Conservation (phyloP, 2,329 filamentous ascomycete genomes). For the Colletotrichum aenigma region DNA sequence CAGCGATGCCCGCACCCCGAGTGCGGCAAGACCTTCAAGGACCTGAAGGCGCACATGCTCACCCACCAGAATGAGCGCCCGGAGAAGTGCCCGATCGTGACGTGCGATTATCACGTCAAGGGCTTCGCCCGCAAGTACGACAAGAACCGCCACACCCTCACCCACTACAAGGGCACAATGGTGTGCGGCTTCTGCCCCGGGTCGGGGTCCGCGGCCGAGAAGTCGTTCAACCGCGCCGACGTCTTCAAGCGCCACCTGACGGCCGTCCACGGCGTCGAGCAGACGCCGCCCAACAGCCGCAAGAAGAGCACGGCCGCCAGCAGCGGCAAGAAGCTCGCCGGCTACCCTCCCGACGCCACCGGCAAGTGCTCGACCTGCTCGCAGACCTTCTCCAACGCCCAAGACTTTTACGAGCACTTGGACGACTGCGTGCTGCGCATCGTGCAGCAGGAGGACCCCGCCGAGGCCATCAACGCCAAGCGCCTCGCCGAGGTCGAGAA, state of each 20-base stretch:
- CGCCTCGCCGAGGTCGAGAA: conserved; percentile 70
- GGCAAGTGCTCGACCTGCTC: conserved; percentile 97
- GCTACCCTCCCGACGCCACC: conserved; percentile 78
- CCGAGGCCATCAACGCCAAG: conserved; percentile 71
- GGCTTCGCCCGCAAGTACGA: conserved; percentile 96
- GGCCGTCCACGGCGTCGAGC: conserved; percentile 89
- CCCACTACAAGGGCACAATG: conserved; percentile 97
- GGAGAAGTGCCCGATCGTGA: conserved; percentile 92
- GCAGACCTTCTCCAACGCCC: conserved; percentile 86
- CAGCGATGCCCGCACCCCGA: conserved; percentile 81
- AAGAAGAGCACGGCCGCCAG: conserved; percentile 63
- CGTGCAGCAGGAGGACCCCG: conserved; percentile 73
- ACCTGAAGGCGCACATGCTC: conserved; percentile 91
- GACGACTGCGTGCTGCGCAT: conserved; percentile 77
- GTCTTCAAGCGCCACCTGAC: conserved; percentile 96
- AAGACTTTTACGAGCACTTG: conserved; percentile 98
- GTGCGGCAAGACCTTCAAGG: conserved; percentile 87
- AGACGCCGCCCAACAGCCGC: conserved; percentile 88
- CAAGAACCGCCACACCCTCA: conserved; percentile 92
- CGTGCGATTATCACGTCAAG: conserved; percentile 90
- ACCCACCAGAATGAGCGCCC: conserved; percentile 91
- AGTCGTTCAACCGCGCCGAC: conserved; percentile 94
- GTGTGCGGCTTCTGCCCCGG: conserved; percentile 94
- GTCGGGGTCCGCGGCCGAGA: conserved; percentile 86
- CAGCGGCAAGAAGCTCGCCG: conserved; percentile 68